Percentiles rank a stretch among this genome's conserved stretches.
Conservation (phyloP, 805 yeast genomes). For the Debaryomyces tyrocola region DNA sequence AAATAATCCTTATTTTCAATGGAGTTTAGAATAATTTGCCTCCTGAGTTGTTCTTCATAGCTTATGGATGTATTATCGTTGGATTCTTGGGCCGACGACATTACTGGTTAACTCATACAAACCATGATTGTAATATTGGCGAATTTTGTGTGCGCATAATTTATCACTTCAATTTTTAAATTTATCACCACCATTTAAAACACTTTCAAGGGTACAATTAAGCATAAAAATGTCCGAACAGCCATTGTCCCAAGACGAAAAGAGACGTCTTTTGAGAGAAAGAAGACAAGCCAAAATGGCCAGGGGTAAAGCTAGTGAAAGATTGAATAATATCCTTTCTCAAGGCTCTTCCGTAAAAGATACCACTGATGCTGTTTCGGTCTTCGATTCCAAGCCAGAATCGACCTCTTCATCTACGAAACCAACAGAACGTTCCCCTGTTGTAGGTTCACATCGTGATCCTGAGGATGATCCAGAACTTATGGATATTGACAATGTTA, state of each 20-base stretch:
- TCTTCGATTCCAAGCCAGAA: constrained; percentile 24
- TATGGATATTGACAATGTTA: constrained; percentile 28
- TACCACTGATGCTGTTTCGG: constrained; percentile 27
- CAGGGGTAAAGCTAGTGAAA: constrained; percentile 52
- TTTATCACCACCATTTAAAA: no score
- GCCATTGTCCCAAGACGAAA: constrained; percentile 52
- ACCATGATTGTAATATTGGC: neutral
- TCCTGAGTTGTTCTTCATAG: constrained; percentile 26
- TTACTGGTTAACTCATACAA: neutral
- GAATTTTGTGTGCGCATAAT: neutral
- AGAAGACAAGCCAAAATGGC: constrained; percentile 64
- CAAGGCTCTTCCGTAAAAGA: constrained; percentile 40
- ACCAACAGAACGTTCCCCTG: constrained; percentile 1
- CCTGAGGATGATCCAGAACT: constrained; percentile 40
- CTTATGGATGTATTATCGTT: constrained; percentile 6
- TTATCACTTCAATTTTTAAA: neutral
- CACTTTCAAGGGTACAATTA: no score
- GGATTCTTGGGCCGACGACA: neutral
- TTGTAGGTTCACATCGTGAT: constrained; percentile 4
- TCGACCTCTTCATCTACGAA: constrained; percentile 3
- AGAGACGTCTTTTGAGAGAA: constrained; percentile 57
- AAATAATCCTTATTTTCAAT: constrained; percentile 40
- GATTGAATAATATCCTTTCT: constrained; percentile 47
- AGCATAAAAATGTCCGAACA: neutral
- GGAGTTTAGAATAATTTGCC: constrained; percentile 39